Conservation (phyloP, 1,284 basidiomycete genomes). For the Agroathelia rolfsii region DNA sequence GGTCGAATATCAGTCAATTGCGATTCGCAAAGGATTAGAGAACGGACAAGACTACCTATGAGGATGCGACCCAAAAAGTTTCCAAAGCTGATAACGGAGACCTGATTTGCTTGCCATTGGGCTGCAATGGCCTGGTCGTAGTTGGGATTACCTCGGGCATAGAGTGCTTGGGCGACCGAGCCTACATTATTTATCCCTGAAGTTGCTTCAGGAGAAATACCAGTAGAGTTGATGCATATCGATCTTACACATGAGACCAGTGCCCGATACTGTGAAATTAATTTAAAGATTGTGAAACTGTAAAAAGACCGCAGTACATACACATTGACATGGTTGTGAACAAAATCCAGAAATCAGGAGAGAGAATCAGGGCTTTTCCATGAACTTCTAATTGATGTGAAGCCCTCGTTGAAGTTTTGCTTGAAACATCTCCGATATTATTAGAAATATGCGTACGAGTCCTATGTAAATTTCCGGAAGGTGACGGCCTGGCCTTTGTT, state of each 20-base stretch:
- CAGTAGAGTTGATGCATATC: not conserved
- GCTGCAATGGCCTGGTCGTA: constrained; percentile 62
- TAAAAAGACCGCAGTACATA: constrained; percentile 28
- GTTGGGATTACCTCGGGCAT: constrained; percentile 49
- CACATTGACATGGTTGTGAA: constrained; percentile 62
- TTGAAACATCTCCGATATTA: too few relatives aligned
- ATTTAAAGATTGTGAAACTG: constrained; percentile 5
- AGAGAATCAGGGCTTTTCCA: constrained; percentile 35
- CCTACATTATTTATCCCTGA: constrained; percentile 98
- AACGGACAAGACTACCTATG: constrained; percentile 52
- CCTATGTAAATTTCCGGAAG: too few relatives aligned
- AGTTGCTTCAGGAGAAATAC: not conserved
- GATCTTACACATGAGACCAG: constrained; percentile 76
- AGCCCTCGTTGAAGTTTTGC: too few relatives aligned
- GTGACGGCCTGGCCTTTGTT: too few relatives aligned
- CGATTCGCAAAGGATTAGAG: constrained; percentile 1
- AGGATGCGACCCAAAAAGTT: constrained; percentile 77
- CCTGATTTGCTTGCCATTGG: constrained; percentile 77
- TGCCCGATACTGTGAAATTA: constrained; percentile 61
- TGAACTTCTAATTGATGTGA: too few relatives aligned
- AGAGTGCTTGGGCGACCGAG: constrained; percentile 82
- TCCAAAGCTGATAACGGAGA: constrained; percentile 76
- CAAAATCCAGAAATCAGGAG: constrained; percentile 68
- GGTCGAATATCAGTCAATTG: not conserved
- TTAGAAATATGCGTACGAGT: too few relatives aligned